These are phyloP conservation scores for Stipa capillata DNA, from an alignment of 176 grass and related monocot species.

Conservation along the genomic window DNA sequence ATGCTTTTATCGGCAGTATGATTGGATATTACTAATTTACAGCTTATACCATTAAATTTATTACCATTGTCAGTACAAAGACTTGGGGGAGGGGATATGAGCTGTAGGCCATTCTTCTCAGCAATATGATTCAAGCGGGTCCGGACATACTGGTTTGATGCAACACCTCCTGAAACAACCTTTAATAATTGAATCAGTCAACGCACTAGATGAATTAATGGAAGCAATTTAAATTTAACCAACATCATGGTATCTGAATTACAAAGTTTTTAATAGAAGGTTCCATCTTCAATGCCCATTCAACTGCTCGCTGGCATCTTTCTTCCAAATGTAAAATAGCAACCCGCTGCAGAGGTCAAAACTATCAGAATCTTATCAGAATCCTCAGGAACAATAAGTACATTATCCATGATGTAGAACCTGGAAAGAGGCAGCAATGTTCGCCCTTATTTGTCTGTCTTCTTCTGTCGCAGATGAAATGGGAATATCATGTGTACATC, in stretches of 20 bases:
- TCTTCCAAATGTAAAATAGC: slow-evolving; percentile 99
- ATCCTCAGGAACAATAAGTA: neutral
- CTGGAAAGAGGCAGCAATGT: slow-evolving; percentile 99
- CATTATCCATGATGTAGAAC: slow-evolving; percentile 23
- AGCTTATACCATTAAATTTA: slow-evolving; percentile 1
- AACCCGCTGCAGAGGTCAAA: slow-evolving; percentile 49
- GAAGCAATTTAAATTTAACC: neutral
- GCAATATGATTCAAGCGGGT: slow-evolving; percentile 54
- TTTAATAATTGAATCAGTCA: slow-evolving; percentile 32
- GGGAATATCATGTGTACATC: slow-evolving; percentile 40
- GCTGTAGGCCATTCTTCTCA: slow-evolving; percentile 53
- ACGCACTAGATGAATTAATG: neutral
- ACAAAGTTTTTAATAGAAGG: slow-evolving; percentile 91
- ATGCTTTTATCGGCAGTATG: neutral
- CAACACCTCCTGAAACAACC: slow-evolving; percentile 96
- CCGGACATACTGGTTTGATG: slow-evolving; percentile 86
- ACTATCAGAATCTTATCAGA: neutral
- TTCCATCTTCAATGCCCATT: slow-evolving; percentile 94
- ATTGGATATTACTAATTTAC: neutral
- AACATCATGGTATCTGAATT: slow-evolving; percentile 32
- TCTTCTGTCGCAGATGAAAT: slow-evolving; percentile 59
- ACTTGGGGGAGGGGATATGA: slow-evolving; percentile 74
- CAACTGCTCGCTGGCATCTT: slow-evolving; percentile 89
- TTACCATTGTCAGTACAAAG: slow-evolving; percentile 99
- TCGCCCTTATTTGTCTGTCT: slow-evolving; percentile 56